Evolutionary conservation across 805 yeast species (phyloP).

Genomic region (Candida germanica): DNA sequence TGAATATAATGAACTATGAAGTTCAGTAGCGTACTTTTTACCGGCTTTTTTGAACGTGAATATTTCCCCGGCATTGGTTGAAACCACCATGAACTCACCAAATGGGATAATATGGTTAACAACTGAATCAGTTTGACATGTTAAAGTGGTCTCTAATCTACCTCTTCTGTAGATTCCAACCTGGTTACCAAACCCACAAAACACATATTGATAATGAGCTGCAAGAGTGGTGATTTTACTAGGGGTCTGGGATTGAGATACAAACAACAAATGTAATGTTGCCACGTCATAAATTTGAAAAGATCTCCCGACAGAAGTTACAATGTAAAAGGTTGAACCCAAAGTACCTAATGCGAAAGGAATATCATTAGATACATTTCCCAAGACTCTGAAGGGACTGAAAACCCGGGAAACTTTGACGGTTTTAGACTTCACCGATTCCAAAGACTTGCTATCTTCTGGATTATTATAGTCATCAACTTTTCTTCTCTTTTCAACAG

Average conservation of each 20-base stretch:
- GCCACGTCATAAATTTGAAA: constrained; percentile 94
- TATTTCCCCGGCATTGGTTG: constrained; percentile 40
- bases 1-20: constrained; percentile 60
- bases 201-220: constrained; percentile 82
- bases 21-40: constrained; percentile 53
- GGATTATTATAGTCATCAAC: constrained; percentile 9
- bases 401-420: constrained; percentile 47
- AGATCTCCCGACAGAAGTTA: constrained; percentile 83
- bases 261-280: constrained; percentile 78
- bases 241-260: constrained; percentile 75
- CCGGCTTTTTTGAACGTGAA: constrained; percentile 53
- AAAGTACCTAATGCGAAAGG: constrained; percentile 89
- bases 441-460: not conserved
- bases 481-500: constrained; percentile 34
- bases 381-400: constrained; percentile 82
- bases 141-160: constrained; percentile 46
- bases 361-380: constrained; percentile 79
- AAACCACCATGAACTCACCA: constrained; percentile 73
- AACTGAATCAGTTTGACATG: constrained; percentile 31
- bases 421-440: not conserved
- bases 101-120: constrained; percentile 58
- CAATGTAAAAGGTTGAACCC: constrained; percentile 84
- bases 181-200: constrained; percentile 66
- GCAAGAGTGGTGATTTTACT: constrained; percentile 65
- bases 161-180: constrained; percentile 87